Evolutionary conservation across 2,329 filamentous ascomycete genomes (phyloP).

Genomic region (Lachnellula arida): DNA sequence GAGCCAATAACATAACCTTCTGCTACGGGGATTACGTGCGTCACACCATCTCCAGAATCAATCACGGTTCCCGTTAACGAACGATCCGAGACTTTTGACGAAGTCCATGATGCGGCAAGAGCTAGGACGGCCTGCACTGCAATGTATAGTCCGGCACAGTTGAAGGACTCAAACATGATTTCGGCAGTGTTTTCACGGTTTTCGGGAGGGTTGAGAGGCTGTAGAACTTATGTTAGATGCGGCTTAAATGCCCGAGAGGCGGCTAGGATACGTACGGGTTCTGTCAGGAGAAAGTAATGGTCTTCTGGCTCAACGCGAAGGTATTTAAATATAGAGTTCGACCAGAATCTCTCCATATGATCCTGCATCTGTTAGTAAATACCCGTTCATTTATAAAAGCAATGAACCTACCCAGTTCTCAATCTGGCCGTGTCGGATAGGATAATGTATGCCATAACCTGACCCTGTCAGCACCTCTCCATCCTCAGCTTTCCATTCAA

Average conservation of each 20-base stretch:
- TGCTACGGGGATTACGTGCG: slow-evolving; percentile 96
- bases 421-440: slow-evolving; percentile 95
- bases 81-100: slow-evolving; percentile 92
- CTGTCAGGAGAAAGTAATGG: slow-evolving; percentile 96
- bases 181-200: slow-evolving; percentile 99
- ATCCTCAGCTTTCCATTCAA: neutral
- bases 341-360: slow-evolving; percentile 99
- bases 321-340: slow-evolving; percentile 99
- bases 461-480: slow-evolving; percentile 19
- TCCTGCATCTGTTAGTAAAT: slow-evolving; percentile 52
- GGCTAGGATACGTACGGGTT: slow-evolving; percentile 64
- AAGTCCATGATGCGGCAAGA: slow-evolving; percentile 96
- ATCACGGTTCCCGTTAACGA: slow-evolving; percentile 97
- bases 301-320: slow-evolving; percentile 96
- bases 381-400: neutral
- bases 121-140: slow-evolving; percentile 96
- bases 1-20: slow-evolving; percentile 99
- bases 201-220: slow-evolving; percentile 96
- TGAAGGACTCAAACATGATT: slow-evolving; percentile 99
- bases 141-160: slow-evolving; percentile 98
- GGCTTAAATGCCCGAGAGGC: neutral
- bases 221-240: slow-evolving; percentile 1
- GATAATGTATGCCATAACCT: slow-evolving; percentile 96
- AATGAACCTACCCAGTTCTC: slow-evolving; percentile 80
- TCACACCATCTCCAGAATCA: slow-evolving; percentile 97